Conservation (phyloP, 306 rosid species). For the Mimosa pudica region DNA sequence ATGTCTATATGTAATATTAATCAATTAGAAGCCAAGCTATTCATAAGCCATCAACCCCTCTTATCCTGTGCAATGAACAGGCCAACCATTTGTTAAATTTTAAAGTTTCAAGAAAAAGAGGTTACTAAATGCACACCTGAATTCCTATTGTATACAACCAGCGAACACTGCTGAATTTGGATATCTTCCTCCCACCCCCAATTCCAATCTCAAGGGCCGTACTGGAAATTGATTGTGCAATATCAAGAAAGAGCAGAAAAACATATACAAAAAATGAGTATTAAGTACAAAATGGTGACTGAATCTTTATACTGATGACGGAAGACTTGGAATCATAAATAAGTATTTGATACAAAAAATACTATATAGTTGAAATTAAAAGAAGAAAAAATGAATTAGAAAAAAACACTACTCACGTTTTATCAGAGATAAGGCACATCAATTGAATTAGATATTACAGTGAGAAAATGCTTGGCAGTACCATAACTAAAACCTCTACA, state of each 20-base stretch:
- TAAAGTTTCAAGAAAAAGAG: not conserved
- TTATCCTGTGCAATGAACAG: not conserved
- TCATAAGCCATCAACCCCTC: not conserved
- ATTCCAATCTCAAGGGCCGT: constrained; percentile 87
- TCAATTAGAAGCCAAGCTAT: not conserved
- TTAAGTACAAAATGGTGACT: not conserved
- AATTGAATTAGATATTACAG: constrained; percentile 4
- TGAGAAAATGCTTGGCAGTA: constrained; percentile 11
- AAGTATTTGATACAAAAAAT: constrained; percentile 11
- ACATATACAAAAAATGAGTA: constrained; percentile 9
- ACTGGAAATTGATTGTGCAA: constrained; percentile 51
- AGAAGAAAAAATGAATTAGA: not conserved
- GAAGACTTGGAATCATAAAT: constrained; percentile 18
- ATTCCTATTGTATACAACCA: constrained; percentile 86
- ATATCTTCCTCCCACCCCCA: constrained; percentile 95
- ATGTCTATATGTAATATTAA: not conserved
- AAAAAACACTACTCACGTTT: constrained; percentile 5
- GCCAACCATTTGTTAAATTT: not conserved
- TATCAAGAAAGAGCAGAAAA: constrained; percentile 41
- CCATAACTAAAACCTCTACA: constrained; percentile 19
- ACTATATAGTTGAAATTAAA: constrained; percentile 14
- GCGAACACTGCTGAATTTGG: constrained; percentile 80
- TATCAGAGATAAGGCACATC: not conserved
- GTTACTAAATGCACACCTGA: constrained; percentile 58
- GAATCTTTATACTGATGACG: constrained; percentile 7